Evolutionary conservation across 2,329 filamentous ascomycete species (phyloP).

Genomic region (Passalora sequoiae): DNA sequence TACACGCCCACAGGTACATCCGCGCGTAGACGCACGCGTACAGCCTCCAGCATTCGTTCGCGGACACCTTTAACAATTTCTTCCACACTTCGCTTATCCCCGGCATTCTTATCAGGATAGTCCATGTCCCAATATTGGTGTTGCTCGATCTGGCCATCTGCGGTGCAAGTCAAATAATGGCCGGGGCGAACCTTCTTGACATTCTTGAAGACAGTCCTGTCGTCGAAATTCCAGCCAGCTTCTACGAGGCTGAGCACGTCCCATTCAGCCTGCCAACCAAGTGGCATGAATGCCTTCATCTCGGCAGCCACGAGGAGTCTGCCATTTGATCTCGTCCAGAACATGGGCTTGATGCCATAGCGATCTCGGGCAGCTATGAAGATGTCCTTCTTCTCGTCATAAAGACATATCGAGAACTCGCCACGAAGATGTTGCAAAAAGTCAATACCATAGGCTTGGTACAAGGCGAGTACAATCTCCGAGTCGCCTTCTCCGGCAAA

Average conservation of each 20-base stretch:
- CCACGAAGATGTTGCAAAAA: constrained; percentile 48
- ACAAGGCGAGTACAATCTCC: constrained; percentile 52
- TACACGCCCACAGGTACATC: constrained; percentile 57
- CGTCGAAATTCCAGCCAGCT: constrained; percentile 42
- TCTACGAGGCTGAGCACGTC: constrained; percentile 45
- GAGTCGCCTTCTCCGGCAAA: constrained; percentile 48
- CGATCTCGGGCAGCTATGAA: constrained; percentile 51
- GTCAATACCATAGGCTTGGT: constrained; percentile 45
- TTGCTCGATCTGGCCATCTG: constrained; percentile 37
- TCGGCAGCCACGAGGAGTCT: constrained; percentile 49
- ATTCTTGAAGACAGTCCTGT: constrained; percentile 48
- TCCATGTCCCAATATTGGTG: constrained; percentile 51
- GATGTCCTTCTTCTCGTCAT: constrained; percentile 41
- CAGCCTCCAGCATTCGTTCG: constrained; percentile 47
- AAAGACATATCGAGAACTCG: constrained; percentile 52
- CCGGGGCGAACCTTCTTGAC: constrained; percentile 46
- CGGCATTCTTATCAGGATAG: constrained; percentile 46
- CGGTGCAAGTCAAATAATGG: constrained; percentile 40
- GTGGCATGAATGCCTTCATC: constrained; percentile 49
- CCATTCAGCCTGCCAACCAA: constrained; percentile 50
- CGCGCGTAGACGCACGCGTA: constrained; percentile 51
- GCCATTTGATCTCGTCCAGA: constrained; percentile 42
- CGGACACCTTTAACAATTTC: constrained; percentile 51
- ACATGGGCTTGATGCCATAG: constrained; percentile 55
- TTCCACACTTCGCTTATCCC: constrained; percentile 43